These are phyloP conservation scores for Metahyphopichia silvanorum DNA, from an alignment of 805 yeast genomes.

Conservation along the genomic window DNA sequence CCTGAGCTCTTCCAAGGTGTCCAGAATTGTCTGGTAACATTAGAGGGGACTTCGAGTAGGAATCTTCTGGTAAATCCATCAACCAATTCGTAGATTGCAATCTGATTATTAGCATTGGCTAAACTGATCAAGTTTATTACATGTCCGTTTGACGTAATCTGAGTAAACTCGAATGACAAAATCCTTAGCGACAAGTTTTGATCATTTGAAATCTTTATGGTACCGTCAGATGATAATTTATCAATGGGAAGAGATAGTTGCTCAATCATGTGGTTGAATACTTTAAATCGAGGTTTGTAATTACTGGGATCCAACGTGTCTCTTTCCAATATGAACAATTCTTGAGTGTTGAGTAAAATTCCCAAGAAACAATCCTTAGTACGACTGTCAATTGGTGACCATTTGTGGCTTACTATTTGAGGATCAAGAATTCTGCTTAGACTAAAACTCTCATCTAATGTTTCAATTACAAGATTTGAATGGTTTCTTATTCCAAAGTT, in stretches of 20 bases:
- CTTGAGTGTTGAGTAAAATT: slow-evolving; percentile 36
- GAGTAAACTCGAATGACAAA: slow-evolving; percentile 23
- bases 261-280: slow-evolving; percentile 22
- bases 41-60: too few relatives aligned
- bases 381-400: slow-evolving; percentile 25
- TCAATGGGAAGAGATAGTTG: slow-evolving; percentile 17
- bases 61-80: slow-evolving; percentile 1
- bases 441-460: slow-evolving; percentile 24
- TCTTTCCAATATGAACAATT: slow-evolving; percentile 29
- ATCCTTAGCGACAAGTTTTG: slow-evolving; percentile 22
- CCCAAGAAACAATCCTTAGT: slow-evolving; percentile 29
- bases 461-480: slow-evolving; percentile 18
- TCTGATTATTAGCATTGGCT: not conserved
- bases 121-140: not conserved
- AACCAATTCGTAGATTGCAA: slow-evolving; percentile 1
- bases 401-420: slow-evolving; percentile 28
- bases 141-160: not conserved
- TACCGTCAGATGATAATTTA: slow-evolving; percentile 13
- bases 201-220: slow-evolving; percentile 14
- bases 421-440: slow-evolving; percentile 32
- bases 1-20: too few relatives aligned
- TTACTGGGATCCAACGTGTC: slow-evolving; percentile 17
- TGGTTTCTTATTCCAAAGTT: slow-evolving; percentile 28
- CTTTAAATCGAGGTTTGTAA: slow-evolving; percentile 20
- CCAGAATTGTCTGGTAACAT: too few relatives aligned